Base-by-base conservation (phyloP, 202 grass and related monocot species). In the Panicum hallii region DNA sequence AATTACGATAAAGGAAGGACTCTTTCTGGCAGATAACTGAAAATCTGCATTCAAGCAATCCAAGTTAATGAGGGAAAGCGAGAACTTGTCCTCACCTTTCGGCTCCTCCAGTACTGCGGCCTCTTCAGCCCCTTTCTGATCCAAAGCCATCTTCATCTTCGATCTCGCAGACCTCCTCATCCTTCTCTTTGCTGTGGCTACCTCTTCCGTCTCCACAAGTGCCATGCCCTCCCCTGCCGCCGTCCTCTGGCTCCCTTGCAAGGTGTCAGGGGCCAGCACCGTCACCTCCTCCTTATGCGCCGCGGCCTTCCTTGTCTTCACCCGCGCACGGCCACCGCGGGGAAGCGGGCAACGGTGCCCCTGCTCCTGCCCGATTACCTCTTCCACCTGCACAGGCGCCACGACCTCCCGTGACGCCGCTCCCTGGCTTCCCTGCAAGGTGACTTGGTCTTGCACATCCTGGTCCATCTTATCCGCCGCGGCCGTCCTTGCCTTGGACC, bases 301-400 rank as follows among this genome's bases (percentile, higher is more conserved):
- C 45, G 23, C 76, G 19, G 80, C 70, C 13, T 28, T 62, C 60
- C 83, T 36, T 40, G 44, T 57, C 40, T 43, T 62, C 1, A 36
- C 74, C 10, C 74, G 73, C 30, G 50, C 28, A 47, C 93, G 85
- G 72, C 81, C 80, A 16, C 87, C 81, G 20, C 89, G 84, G 0
- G 89, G 95, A 54, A 87, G 89, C 45, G 87, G 87, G 58, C 91
- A 92, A 13, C 79, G 77, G 3, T 84, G 87, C 40, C 85, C 67
- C 57, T 90, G 87, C 63, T 87, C 83, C 20, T 86, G 76, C 75
- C 34, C 7, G 6, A 13, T 70, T 19, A 22, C 55, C n/a, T 86
- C 44, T 61, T 4, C 70, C 46, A 14, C 10, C 1, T 79, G 11
- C 44, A 36, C 28, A 63, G 23, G 9, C 23, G 19, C 57, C 23